Evolutionary conservation across 225 moss, liverwort and hornwort genomes (phyloP), one percentile per base, ranked within the genome.

Genomic region (Marchantia polymorpha): DNA sequence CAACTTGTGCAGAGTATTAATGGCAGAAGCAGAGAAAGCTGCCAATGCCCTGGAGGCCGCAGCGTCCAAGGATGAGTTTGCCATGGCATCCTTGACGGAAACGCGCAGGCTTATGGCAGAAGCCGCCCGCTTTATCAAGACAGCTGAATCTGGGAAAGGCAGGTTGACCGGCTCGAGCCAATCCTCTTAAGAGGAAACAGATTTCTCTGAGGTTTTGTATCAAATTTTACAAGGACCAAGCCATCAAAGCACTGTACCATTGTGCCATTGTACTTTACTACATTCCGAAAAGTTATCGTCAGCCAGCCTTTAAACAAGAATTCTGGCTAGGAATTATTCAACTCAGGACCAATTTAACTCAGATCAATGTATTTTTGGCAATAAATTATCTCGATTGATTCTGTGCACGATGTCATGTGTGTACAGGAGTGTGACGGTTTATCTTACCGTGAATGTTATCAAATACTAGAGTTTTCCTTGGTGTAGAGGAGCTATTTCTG

Each of bases 21-120:
- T 90, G 84, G 86, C 86, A 12, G 86, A 90, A 73, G 90, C 88
- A 0, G 84, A 90, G 79, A 80, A 75, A 75, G 90, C 90, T 25
- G 84, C 82, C 22, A 71, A 54, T 51, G 77, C 75, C 26, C 75
- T 90, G 29, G 90, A 90, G 74, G 86, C 69, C 0, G 84, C 78
- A 47, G 85, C 86, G 20, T 72, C 52, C 31, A 76, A 74, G 9
- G 82, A 88, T 78, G 84, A 88, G 77, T 83, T 54, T 22, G 83
- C 85, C 47, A 66, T 74, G 72, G 77, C 79, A 63, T 86, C 85
- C 61, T 64, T 90, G 60, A 81, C 67, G 8, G 90, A 88, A 72
- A 85, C 88, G 64, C 86, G 84, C 13, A 80, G 77, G 63, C 82
- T 90, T 22, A 82, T 90, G 69, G 86, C 84, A 23, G 86, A 90